These are phyloP conservation scores for Kernera saxatilis DNA, from an alignment of 345 rosid species.

Conservation along the genomic window DNA sequence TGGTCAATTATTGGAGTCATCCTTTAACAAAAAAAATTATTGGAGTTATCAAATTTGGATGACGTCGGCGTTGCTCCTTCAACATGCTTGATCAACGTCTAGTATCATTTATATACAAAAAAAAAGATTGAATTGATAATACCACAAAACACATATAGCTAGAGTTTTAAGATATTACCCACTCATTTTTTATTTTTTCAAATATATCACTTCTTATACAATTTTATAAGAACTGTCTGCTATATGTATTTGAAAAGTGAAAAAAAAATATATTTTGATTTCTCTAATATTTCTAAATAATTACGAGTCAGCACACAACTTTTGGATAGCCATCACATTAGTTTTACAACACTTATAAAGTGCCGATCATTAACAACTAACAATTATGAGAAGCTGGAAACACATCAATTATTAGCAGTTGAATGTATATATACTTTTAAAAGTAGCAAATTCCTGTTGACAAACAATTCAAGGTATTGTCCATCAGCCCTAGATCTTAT, in stretches of 20 bases:
- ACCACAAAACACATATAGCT: too few species aligned
- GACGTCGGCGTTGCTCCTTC: not conserved
- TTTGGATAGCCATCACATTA: not conserved
- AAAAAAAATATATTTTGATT: not conserved
- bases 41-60: conserved; percentile 4
- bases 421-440: too few species aligned
- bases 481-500: too few species aligned
- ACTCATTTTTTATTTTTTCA: too few species aligned
- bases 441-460: too few species aligned
- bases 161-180: not conserved
- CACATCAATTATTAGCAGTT: too few species aligned
- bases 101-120: not conserved
- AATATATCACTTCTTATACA: not conserved
- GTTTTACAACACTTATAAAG: conserved; percentile 5
- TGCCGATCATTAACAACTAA: conserved; percentile 7
- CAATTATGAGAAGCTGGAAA: not conserved
- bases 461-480: too few species aligned
- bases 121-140: too few species aligned
- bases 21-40: too few species aligned
- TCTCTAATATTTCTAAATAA: too few species aligned
- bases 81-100: conserved; percentile 7
- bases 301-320: not conserved
- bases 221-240: too few species aligned
- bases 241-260: not conserved
- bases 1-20: too few species aligned